Base-by-base conservation (phyloP, 2,329 filamentous ascomycete species). In the Ciborinia camelliae region DNA sequence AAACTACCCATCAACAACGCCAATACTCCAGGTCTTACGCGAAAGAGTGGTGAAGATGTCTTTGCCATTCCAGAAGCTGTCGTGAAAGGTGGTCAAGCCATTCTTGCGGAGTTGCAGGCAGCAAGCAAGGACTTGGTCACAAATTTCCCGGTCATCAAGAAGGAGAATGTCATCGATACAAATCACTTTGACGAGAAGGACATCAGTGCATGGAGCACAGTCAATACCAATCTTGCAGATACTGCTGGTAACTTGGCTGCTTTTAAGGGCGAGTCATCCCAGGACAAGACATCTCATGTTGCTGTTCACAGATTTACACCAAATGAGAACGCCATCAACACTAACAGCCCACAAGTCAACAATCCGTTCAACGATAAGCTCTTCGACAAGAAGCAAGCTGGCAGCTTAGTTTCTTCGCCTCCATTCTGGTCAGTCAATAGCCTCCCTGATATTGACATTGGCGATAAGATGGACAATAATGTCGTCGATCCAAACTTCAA, bases 391-490 rank as follows among this genome's bases (percentile, higher is more conserved):
- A 28, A 51, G 6, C 59, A 62, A 23, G 41, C 43, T 26, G 53
- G 8, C 4, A 64, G 62, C 53, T 15, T 59, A 12, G 26, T 32
- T 35, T 59, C 53, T 41, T 64, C 62, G 15, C 43, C 43, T 26
- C 43, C 53, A 41, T 50, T 59, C 14, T 64, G 62, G 62, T 52
- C 62, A 28, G 48, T 64, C 9, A 59, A 53, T 50, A 60, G 39
- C 54, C 53, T 54, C 26, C 43, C 59, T 26, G 60, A 64, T 26
- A 63, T 67, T 28, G 60, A 66, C 26, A 62, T 67, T 57, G 68
- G 66, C 39, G 69, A 66, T 20, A 43, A 47, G 23, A 45, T 70
- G 43, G 65, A 57, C 30, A 54, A 68, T 47, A 47, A 47, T 20
- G 32, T 43, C 4, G 20, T 48, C 9, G 55, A 45, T 12, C 30